These are phyloP conservation scores for Boletellus deceptivus DNA, from an alignment of 1,284 basidiomycete genomes.

Conservation along the genomic window DNA sequence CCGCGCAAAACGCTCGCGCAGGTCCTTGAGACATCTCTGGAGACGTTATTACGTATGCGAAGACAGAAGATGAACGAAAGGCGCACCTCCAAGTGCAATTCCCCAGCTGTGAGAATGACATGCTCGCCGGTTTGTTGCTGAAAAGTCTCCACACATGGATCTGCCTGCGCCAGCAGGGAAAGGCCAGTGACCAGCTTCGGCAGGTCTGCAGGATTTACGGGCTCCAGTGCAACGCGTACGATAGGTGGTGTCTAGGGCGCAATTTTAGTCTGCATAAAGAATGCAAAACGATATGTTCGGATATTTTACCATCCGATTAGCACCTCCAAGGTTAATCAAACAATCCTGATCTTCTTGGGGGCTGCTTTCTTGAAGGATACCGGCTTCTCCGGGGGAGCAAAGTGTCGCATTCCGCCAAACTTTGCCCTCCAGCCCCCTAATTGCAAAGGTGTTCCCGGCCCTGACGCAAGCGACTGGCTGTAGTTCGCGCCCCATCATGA, in stretches of 20 bases:
- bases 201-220: conserved; percentile 87
- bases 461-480: conserved; percentile 79
- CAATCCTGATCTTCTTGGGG: conserved; percentile 45
- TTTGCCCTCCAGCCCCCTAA: conserved; percentile 86
- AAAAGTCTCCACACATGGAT: conserved; percentile 96
- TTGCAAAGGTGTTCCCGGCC: conserved; percentile 97
- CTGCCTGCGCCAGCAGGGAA: conserved; percentile 89
- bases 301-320: conserved; percentile 74
- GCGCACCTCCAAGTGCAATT: conserved; percentile 89
- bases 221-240: conserved; percentile 94
- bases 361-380: conserved; percentile 39
- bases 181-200: conserved; percentile 87
- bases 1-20: conserved; percentile 92
- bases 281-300: no score
- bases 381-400: conserved; percentile 60
- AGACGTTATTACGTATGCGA: background rate
- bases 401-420: conserved; percentile 92
- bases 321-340: conserved; percentile 82
- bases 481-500: conserved; percentile 98
- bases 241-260: conserved; percentile 71
- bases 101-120: conserved; percentile 95
- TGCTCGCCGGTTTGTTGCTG: conserved; percentile 98
- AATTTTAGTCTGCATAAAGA: conserved; percentile 4
- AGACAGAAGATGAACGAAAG: background rate
- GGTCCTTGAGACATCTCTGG: conserved; percentile 91